Evolutionary conservation across 495 filamentous ascomycete genomes (phyloP).

Genomic region (Hyaloscypha hepaticicola): DNA sequence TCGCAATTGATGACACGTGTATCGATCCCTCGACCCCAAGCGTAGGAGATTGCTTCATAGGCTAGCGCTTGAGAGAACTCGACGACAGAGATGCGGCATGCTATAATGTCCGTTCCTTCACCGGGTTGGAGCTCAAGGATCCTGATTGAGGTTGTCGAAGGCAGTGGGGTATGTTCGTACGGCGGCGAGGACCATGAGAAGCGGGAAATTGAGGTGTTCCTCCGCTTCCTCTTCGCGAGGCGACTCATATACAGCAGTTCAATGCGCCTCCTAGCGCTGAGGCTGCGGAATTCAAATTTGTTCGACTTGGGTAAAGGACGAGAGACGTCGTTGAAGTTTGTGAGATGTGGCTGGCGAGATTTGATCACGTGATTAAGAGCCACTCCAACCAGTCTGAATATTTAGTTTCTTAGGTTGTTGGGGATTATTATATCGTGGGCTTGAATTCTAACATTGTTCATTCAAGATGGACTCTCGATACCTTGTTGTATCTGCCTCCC

Average conservation of each 20-base stretch:
- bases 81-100: neutral
- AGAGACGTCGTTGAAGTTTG: too few species aligned
- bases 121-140: conserved; percentile 10
- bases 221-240: conserved; percentile 4
- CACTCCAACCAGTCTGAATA: too few species aligned
- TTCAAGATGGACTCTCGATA: too few species aligned
- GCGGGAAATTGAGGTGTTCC: neutral
- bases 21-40: conserved; percentile 24
- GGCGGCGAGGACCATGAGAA: conserved; percentile 1
- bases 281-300: too few species aligned
- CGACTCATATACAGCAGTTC: neutral
- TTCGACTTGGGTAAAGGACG: too few species aligned
- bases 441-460: too few species aligned
- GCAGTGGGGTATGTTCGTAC: conserved; percentile 5
- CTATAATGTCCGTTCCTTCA: neutral
- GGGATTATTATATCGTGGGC: too few species aligned
- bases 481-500: too few species aligned
- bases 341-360: neutral
- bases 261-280: neutral
- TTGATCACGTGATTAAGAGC: conserved; percentile 1
- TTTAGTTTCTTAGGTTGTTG: too few species aligned
- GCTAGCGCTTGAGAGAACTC: conserved; percentile 19
- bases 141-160: conserved; percentile 9
- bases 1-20: conserved; percentile 12
- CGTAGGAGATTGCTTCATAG: conserved; percentile 34